Conservation (phyloP, 805 yeast genomes). For the Komagataella pastoris region DNA sequence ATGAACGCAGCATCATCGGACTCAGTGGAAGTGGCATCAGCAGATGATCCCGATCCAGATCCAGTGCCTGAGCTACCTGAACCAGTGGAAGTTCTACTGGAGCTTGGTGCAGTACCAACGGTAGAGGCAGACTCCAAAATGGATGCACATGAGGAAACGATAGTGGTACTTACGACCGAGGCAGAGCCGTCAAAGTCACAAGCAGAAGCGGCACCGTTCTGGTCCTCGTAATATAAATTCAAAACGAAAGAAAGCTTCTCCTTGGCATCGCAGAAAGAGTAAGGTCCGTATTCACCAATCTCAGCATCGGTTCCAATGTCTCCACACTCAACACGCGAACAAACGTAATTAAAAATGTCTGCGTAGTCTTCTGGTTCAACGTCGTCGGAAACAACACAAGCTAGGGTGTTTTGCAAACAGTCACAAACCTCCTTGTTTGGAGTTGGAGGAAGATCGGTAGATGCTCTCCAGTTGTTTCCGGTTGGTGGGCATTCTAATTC, state of each 20-base stretch:
- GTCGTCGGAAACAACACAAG: conserved; percentile 43
- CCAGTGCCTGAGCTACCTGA: conserved; percentile 11
- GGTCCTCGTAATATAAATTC: conserved; percentile 45
- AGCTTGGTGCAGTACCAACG: conserved; percentile 16
- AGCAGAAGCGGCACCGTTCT: conserved; percentile 31
- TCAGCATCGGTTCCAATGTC: conserved; percentile 51
- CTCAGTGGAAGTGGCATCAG: conserved; percentile 11
- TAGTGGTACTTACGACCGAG: conserved; percentile 25
- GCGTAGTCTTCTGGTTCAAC: conserved; percentile 44
- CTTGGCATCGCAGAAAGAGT: conserved; percentile 58
- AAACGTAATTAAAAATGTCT: conserved; percentile 42
- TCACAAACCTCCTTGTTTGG: conserved; percentile 56
- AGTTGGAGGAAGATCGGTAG: conserved; percentile 62
- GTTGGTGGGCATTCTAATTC: conserved; percentile 33
- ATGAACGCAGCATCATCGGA: conserved; percentile 6
- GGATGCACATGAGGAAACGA: conserved; percentile 37
- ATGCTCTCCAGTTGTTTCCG: conserved; percentile 50
- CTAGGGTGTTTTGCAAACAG: conserved; percentile 38
- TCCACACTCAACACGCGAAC: conserved; percentile 45
- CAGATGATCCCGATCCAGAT: conserved; percentile 13
- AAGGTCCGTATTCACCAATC: conserved; percentile 58
- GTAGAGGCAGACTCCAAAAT: conserved; percentile 30
- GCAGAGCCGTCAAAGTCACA: conserved; percentile 70
- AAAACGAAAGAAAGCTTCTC: conserved; percentile 57
- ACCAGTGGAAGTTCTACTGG: conserved; percentile 13